phyloP scores from a whole-genome alignment of 495 filamentous ascomycete species.

The Bathelium albidoporum region DNA sequence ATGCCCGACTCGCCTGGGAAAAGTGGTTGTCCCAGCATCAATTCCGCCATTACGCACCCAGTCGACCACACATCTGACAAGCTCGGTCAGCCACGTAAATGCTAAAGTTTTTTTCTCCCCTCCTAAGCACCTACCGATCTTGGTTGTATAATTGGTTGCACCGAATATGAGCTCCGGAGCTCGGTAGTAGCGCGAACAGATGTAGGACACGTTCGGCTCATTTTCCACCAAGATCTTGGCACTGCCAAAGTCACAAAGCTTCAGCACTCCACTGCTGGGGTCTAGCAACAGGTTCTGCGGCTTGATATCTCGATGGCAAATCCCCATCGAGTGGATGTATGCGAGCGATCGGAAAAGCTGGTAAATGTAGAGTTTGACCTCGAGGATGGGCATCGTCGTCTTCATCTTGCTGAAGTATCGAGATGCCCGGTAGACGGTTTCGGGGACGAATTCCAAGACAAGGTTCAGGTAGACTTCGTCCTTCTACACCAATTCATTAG shows the following conservation, averaged over 20 bases:
- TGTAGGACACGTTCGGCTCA: constrained; percentile 98
- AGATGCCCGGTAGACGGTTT: constrained; percentile 97
- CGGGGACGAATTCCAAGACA: constrained; percentile 94
- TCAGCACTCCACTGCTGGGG: constrained; percentile 78
- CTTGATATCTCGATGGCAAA: constrained; percentile 99
- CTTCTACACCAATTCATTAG: constrained; percentile 49
- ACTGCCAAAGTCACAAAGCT: constrained; percentile 97
- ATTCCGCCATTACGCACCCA: constrained; percentile 96
- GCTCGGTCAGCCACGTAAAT: background rate
- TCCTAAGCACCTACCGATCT: constrained; percentile 79
- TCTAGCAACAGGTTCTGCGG: constrained; percentile 95
- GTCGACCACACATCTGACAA: constrained; percentile 93
- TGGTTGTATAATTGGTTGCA: constrained; percentile 98
- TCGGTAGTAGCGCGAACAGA: constrained; percentile 97
- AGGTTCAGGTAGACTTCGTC: constrained; percentile 99
- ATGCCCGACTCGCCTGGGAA: constrained; percentile 99
- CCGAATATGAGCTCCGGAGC: constrained; percentile 98
- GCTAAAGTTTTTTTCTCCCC: constrained; percentile 5
- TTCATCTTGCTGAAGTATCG: constrained; percentile 99
- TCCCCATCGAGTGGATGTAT: constrained; percentile 98
- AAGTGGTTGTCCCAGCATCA: constrained; percentile 96
- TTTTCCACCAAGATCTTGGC: constrained; percentile 98
- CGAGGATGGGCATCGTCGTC: constrained; percentile 97
- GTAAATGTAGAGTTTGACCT: constrained; percentile 99
- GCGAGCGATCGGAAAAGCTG: constrained; percentile 96